Conservation (phyloP, 2,329 filamentous ascomycete species). For the Diplodia intermedia region DNA sequence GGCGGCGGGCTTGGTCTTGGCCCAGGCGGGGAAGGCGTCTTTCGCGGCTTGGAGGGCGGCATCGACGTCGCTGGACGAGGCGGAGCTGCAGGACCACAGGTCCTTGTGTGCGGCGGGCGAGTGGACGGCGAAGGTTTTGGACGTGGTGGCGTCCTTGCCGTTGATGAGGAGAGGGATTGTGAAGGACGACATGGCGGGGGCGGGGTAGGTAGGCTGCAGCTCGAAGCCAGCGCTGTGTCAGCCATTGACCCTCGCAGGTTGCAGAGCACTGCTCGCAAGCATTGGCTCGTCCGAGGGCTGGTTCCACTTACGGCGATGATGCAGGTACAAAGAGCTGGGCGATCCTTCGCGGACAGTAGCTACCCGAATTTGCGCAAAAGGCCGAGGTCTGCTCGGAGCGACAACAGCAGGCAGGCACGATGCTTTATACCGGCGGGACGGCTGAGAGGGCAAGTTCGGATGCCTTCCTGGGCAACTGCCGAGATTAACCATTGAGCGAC, state of each 20-base stretch:
- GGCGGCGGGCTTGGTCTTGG: conserved; percentile 63
- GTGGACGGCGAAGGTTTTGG: conserved; percentile 62
- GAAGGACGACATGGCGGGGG: conserved; percentile 35
- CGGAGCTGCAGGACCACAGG: conserved; percentile 63
- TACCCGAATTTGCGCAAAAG: background rate
- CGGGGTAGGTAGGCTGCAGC: background rate
- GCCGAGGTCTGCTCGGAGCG: background rate
- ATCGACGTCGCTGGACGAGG: conserved; percentile 62
- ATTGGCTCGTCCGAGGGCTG: background rate
- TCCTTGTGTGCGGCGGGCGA: conserved; percentile 62
- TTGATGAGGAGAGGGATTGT: conserved; percentile 58
- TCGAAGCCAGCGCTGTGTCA: background rate
- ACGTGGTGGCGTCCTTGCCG: conserved; percentile 56
- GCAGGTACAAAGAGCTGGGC: background rate
- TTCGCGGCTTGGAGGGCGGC: conserved; percentile 67
- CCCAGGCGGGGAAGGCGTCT: conserved; percentile 74
- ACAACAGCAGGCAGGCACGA: background rate
- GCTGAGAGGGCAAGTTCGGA: background rate
- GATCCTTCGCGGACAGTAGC: background rate
- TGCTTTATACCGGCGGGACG: background rate
- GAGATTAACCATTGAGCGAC: conserved; percentile 12
- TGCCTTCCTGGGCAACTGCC: conserved; percentile 14
- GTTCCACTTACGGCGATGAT: background rate
- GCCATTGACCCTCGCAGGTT: background rate
- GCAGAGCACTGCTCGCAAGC: background rate